These are phyloP conservation scores for Tolypocladium amazonense DNA, from an alignment of 2,329 filamentous ascomycete genomes.

Conservation along the genomic window DNA sequence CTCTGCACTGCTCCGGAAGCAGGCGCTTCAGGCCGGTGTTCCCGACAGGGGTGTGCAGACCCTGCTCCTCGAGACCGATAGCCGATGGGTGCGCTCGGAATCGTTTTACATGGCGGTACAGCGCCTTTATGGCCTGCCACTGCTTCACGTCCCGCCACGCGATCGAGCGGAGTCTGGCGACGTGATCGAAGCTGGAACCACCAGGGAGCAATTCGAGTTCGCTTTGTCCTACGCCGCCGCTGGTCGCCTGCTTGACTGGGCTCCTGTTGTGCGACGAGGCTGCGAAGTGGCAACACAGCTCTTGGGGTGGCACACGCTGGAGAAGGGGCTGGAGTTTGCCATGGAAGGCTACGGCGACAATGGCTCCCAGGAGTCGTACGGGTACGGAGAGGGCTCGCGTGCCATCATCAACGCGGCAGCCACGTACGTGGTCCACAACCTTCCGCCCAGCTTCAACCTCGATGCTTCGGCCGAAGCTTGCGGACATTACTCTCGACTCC, in stretches of 20 bases:
- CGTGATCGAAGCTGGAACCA: slow-evolving; percentile 25
- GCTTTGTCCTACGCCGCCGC: slow-evolving; percentile 56
- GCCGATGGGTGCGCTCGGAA: slow-evolving; percentile 43
- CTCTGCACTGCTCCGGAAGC: slow-evolving; percentile 13
- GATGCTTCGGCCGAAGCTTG: slow-evolving; percentile 32
- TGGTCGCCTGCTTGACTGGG: slow-evolving; percentile 46
- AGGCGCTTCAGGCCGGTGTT: slow-evolving; percentile 17
- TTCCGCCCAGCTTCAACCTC: slow-evolving; percentile 50
- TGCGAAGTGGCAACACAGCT: slow-evolving; percentile 47
- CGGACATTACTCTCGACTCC: slow-evolving; percentile 29
- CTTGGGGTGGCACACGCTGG: slow-evolving; percentile 52
- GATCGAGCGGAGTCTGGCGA: slow-evolving; percentile 16
- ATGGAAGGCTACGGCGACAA: slow-evolving; percentile 27
- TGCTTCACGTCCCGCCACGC: slow-evolving; percentile 27
- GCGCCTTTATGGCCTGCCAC: slow-evolving; percentile 43
- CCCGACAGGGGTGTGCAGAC: slow-evolving; percentile 13
- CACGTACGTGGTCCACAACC: slow-evolving; percentile 48
- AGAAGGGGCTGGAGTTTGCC: slow-evolving; percentile 49
- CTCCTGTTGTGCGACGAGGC: slow-evolving; percentile 44
- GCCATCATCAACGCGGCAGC: slow-evolving; percentile 43
- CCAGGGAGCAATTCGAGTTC: slow-evolving; percentile 37
- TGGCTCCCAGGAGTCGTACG: slow-evolving; percentile 33
- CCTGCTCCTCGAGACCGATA: slow-evolving; percentile 34
- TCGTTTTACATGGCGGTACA: slow-evolving; percentile 48
- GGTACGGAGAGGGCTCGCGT: slow-evolving; percentile 40